Conservation (phyloP, 2,329 filamentous ascomycete genomes). For the Venturia asperata region DNA sequence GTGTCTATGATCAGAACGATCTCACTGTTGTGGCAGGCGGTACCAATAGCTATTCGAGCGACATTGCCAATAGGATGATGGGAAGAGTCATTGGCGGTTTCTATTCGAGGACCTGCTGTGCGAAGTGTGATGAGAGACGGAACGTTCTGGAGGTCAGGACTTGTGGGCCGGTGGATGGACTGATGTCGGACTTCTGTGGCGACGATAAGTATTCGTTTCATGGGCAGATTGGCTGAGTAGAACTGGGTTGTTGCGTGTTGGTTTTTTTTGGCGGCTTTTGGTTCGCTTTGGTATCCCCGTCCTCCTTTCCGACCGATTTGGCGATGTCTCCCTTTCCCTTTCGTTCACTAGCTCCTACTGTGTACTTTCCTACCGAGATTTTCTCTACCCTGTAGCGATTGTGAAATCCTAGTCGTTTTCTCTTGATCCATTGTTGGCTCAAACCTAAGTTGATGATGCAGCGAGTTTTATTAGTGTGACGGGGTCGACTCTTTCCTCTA, state of each 20-base stretch:
- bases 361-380: neutral
- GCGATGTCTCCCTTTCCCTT: neutral
- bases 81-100: neutral
- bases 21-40: neutral
- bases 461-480: too few species aligned
- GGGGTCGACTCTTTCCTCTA: too few species aligned
- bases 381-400: too few species aligned
- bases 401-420: neutral
- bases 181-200: constrained; percentile 10
- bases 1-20: constrained; percentile 3
- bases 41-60: constrained; percentile 8
- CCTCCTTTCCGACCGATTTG: neutral
- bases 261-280: neutral
- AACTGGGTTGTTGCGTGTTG: too few species aligned
- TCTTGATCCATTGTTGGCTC: neutral
- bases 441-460: too few species aligned
- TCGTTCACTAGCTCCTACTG: neutral
- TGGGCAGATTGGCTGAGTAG: constrained; percentile 2
- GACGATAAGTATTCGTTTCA: neutral
- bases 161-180: constrained; percentile 3
- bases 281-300: neutral
- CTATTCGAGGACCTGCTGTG: constrained; percentile 7
- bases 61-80: constrained; percentile 8
- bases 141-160: neutral
- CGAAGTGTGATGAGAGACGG: constrained; percentile 1